Conservation (phyloP, 2,329 filamentous ascomycete species). For the Paecilomyces sp. region DNA sequence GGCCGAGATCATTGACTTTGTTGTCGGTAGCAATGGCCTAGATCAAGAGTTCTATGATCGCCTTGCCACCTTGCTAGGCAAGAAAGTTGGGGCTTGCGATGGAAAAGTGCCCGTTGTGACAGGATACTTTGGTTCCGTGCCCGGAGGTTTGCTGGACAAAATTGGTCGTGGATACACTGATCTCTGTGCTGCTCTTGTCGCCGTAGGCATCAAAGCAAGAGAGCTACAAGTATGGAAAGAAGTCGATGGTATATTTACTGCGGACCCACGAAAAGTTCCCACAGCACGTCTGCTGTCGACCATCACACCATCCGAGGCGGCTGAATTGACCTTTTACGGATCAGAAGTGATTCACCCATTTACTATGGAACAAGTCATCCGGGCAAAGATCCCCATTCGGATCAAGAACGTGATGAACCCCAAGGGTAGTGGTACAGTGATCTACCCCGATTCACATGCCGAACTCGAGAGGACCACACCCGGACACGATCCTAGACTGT, state of each 20-base stretch:
- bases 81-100: slow-evolving; percentile 59
- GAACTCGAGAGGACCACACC: slow-evolving; percentile 44
- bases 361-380: slow-evolving; percentile 89
- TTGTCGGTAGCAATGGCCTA: slow-evolving; percentile 47
- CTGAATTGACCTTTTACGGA: slow-evolving; percentile 88
- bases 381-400: slow-evolving; percentile 58
- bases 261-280: slow-evolving; percentile 80
- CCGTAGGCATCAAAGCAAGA: slow-evolving; percentile 76
- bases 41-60: slow-evolving; percentile 64
- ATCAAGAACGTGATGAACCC: slow-evolving; percentile 67
- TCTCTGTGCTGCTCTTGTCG: slow-evolving; percentile 83
- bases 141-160: slow-evolving; percentile 81
- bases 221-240: slow-evolving; percentile 99
- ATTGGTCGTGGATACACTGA: slow-evolving; percentile 96
- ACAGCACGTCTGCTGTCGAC: slow-evolving; percentile 82
- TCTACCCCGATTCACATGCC: slow-evolving; percentile 64
- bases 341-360: slow-evolving; percentile 98
- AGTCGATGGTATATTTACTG: slow-evolving; percentile 88
- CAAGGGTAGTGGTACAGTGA: slow-evolving; percentile 54
- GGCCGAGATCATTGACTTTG: slow-evolving; percentile 69
- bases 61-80: slow-evolving; percentile 53
- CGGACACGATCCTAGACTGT: slow-evolving; percentile 52
- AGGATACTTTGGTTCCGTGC: slow-evolving; percentile 91
- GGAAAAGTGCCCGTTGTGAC: slow-evolving; percentile 72
- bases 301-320: slow-evolving; percentile 91